phyloP scores from a whole-genome alignment of 2,329 filamentous ascomycete species.

The Rhinocladiella mackenziei region DNA sequence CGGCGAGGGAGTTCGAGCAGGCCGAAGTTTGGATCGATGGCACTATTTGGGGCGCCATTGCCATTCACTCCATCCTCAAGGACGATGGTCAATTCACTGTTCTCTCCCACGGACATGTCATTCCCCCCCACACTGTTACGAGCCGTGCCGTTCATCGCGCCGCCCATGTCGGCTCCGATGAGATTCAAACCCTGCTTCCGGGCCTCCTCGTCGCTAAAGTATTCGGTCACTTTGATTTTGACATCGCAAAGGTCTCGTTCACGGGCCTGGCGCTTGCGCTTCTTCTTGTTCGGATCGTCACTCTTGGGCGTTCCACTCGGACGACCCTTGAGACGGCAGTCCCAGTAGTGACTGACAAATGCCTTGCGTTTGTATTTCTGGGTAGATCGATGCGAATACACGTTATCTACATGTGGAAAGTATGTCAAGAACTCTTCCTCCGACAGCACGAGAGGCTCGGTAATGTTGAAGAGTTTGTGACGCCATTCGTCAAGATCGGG shows the following conservation, averaged over 20 bases:
- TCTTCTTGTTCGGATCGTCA: conserved; percentile 75
- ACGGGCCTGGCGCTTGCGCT: conserved; percentile 70
- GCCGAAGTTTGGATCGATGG: conserved; percentile 36
- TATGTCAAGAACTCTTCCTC: conserved; percentile 76
- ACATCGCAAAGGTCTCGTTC: conserved; percentile 78
- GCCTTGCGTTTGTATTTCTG: conserved; percentile 76
- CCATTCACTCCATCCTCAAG: conserved; percentile 20
- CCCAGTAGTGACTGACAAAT: conserved; percentile 81
- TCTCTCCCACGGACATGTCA: conserved; percentile 21
- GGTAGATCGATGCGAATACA: conserved; percentile 79
- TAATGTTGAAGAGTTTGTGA: conserved; percentile 68
- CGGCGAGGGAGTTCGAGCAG: conserved; percentile 41
- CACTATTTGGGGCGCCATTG: conserved; percentile 19
- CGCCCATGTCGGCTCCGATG: conserved; percentile 31
- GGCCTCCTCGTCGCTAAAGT: conserved; percentile 54
- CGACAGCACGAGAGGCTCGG: conserved; percentile 66
- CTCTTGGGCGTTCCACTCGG: conserved; percentile 71
- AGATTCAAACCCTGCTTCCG: conserved; percentile 16
- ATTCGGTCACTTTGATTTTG: conserved; percentile 82
- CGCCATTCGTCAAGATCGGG: conserved; percentile 67
- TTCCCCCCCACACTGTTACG: too few relatives aligned
- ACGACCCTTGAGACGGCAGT: conserved; percentile 74
- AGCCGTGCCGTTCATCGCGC: conserved; percentile 30
- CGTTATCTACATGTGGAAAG: conserved; percentile 78
- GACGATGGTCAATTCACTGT: conserved; percentile 30